Base-by-base conservation (phyloP, 1,139 yeast genomes). In the Debaryomyces fabryi region DNA sequence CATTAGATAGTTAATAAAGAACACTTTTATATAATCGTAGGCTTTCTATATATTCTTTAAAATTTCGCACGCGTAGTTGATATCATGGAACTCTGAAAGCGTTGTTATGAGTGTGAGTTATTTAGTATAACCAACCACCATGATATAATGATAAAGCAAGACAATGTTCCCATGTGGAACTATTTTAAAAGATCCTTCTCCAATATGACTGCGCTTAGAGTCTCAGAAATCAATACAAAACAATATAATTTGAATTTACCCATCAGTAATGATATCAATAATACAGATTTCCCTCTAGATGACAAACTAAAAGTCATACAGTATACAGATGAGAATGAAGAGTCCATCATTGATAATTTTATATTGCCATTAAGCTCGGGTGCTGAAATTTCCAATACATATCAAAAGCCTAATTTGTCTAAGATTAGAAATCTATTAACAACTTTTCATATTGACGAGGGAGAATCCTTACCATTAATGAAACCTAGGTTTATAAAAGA, bases 1-100 rank as follows among this genome's bases (percentile, higher is more conserved):
- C 78, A 69, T 55, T 76, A 60, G 57, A 36, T 46, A 45, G 24
- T 36, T 29, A 35, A 37, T 34, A 27, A 6, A 41, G 18, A 20
- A 29, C 23, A 18, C 27, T 29, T 15, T 10, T 25, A 6, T 21
- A 29, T 20, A 8, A 21, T 21, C n/a, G 23, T 20, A 35, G n/a
- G n/a, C 18, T 4, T 30, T 13, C 12, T 29, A 10, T 29, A 29
- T 30, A 13, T 21, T 7, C 18, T 18, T 6, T 15, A 18, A 16
- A 10, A 23, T 21, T 37, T 40, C 36, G 36, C 43, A 29, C 43
- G 43, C 43, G 36, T 27, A 39, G 20, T 8, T 15, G 18, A 38
- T 24, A 13, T 38, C n/a, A 25, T 24, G 7, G 18, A 15, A 21
- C 24, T 21, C 5, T 7, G 24, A 21, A 6, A 21, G 24, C 24